Percentiles rank a stretch among this genome's conserved stretches.
These are phyloP conservation scores for Aspergillus leporis DNA, from an alignment of 495 filamentous ascomycete genomes.

Conservation along the genomic window DNA sequence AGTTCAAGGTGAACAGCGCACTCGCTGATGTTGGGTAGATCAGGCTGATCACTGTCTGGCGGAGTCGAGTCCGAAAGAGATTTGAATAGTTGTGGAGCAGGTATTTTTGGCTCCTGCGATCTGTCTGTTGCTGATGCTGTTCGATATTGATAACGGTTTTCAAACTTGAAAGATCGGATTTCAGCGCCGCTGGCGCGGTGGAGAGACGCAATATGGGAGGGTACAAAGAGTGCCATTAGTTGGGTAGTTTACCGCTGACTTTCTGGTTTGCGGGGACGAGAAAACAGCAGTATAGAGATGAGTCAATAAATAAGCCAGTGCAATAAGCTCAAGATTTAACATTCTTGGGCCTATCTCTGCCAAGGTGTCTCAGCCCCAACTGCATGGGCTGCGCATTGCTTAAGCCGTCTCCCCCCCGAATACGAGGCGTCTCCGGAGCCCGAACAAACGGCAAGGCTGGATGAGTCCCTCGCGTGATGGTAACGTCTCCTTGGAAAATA, in stretches of 20 bases:
- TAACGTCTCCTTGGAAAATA: neutral
- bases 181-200: neutral
- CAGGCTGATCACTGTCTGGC: neutral
- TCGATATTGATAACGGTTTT: neutral
- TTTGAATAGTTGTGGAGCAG: neutral
- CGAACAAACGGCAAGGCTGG: neutral
- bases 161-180: neutral
- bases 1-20: constrained; percentile 39
- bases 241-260: too few species aligned
- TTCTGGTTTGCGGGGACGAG: neutral
- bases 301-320: neutral
- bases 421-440: neutral
- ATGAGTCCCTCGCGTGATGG: neutral
- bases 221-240: neutral
- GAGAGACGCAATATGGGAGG: neutral
- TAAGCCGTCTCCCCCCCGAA: neutral
- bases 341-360: neutral
- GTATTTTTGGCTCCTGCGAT: constrained; percentile 3
- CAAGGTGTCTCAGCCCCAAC: neutral
- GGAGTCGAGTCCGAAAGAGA: neutral
- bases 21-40: constrained; percentile 25
- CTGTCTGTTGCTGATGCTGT: neutral
- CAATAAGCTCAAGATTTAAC: neutral
- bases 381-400: neutral
- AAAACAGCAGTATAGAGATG: neutral